phyloP scores from a whole-genome alignment of 2,329 filamentous ascomycete genomes.

The Clarireedia paspali region DNA sequence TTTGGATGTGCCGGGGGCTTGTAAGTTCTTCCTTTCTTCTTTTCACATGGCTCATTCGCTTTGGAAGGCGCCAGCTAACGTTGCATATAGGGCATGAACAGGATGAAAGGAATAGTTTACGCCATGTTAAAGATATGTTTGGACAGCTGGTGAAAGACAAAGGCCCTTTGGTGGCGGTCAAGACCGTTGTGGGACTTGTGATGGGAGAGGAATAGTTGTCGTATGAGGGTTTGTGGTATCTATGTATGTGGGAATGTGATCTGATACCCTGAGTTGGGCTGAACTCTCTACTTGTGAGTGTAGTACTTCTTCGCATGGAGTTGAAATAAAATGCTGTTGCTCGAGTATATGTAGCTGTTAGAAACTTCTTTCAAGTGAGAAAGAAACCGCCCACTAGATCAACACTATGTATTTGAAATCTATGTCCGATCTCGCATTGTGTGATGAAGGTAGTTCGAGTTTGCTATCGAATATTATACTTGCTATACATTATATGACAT shows the following conservation, averaged over 20 bases:
- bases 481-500: too few species aligned
- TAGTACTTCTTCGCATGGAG: too few species aligned
- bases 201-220: conserved; percentile 10
- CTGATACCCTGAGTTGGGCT: not conserved
- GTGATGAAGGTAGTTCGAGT: too few species aligned
- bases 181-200: conserved; percentile 53
- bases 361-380: too few species aligned
- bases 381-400: too few species aligned
- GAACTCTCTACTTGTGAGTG: too few species aligned
- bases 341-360: too few species aligned
- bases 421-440: too few species aligned
- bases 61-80: not conserved
- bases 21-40: conserved; percentile 37
- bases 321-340: too few species aligned
- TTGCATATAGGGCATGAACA: conserved; percentile 47
- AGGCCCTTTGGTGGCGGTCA: conserved; percentile 50
- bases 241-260: not conserved
- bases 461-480: too few species aligned
- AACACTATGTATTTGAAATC: too few species aligned
- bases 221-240: too few species aligned
- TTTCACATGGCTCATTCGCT: not conserved
- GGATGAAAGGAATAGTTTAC: conserved; percentile 48
- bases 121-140: conserved; percentile 53
- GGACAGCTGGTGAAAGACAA: conserved; percentile 47
- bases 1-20: conserved; percentile 51